These are phyloP conservation scores for Abortiporus biennis DNA, from an alignment of 1,284 basidiomycete genomes.

Conservation along the genomic window DNA sequence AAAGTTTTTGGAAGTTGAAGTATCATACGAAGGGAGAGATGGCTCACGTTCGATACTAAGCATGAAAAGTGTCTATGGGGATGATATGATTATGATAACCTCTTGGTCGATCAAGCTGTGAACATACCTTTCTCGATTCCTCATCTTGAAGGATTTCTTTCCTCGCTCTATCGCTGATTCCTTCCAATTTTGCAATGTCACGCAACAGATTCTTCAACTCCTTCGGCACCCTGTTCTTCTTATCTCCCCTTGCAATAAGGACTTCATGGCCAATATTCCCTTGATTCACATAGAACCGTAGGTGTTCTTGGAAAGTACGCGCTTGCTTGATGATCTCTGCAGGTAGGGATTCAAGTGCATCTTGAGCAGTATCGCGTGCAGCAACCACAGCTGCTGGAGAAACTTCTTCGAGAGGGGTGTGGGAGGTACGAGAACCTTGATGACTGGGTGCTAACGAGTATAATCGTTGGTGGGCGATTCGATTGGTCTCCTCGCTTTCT, in stretches of 20 bases:
- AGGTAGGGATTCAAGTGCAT: slow-evolving; percentile 43
- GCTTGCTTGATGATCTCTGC: slow-evolving; percentile 40
- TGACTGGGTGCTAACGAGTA: slow-evolving; percentile 1
- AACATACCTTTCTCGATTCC: slow-evolving; percentile 42
- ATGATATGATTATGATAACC: not conserved
- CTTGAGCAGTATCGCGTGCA: slow-evolving; percentile 22
- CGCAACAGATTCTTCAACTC: slow-evolving; percentile 38
- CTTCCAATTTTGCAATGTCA: slow-evolving; percentile 35
- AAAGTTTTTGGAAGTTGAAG: not conserved
- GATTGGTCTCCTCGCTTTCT: slow-evolving; percentile 17
- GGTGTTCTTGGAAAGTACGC: slow-evolving; percentile 37
- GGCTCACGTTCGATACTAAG: slow-evolving; percentile 50
- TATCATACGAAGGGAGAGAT: not conserved
- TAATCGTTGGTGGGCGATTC: slow-evolving; percentile 4
- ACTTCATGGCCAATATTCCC: slow-evolving; percentile 11
- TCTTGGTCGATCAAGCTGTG: no score
- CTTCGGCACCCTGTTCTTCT: slow-evolving; percentile 25
- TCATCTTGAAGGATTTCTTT: slow-evolving; percentile 43
- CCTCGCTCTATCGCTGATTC: slow-evolving; percentile 33
- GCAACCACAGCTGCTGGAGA: slow-evolving; percentile 11
- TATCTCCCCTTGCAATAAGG: slow-evolving; percentile 10
- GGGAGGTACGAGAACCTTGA: slow-evolving; percentile 1
- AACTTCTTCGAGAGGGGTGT: slow-evolving; percentile 9
- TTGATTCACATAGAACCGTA: slow-evolving; percentile 34
- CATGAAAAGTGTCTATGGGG: slow-evolving; percentile 38